Conservation (phyloP, 148 eudicot species). For the Dysphania ambrosioides region DNA sequence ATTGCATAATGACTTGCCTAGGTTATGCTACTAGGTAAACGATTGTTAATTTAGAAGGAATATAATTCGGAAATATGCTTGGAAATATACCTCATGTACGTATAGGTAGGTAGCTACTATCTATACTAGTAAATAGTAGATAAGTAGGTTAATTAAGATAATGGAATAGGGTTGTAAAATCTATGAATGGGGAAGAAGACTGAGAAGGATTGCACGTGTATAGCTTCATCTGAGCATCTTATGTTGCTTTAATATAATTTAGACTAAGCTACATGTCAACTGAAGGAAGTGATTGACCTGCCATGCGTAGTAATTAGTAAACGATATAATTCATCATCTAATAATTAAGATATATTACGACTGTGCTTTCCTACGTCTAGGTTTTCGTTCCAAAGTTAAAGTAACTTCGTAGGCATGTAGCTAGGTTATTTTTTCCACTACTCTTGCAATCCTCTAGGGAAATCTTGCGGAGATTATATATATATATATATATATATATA, state of each 20-base stretch:
- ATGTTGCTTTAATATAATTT: background rate
- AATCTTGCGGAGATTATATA: no score
- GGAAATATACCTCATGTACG: background rate
- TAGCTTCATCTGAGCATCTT: background rate
- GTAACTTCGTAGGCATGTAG: no score
- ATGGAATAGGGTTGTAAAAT: constrained; percentile 4
- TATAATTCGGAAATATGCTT: background rate
- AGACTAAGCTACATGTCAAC: background rate
- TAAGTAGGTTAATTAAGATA: background rate
- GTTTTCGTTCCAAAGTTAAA: no score
- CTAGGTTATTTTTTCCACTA: no score
- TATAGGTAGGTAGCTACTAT: background rate
- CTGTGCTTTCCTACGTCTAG: no score
- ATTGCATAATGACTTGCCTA: background rate
- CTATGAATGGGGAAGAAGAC: background rate
- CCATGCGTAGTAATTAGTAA: background rate
- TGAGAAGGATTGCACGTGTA: background rate
- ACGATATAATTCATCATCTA: no score
- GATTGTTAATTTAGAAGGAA: no score
- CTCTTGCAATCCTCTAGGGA: no score
- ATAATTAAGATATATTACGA: no score
- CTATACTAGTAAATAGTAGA: background rate
- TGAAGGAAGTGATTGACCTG: background rate
- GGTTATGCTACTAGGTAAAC: no score
- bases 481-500: no score